Conservation (phyloP, 352 stramenopile species). For the Aphanomyces euteiches region DNA sequence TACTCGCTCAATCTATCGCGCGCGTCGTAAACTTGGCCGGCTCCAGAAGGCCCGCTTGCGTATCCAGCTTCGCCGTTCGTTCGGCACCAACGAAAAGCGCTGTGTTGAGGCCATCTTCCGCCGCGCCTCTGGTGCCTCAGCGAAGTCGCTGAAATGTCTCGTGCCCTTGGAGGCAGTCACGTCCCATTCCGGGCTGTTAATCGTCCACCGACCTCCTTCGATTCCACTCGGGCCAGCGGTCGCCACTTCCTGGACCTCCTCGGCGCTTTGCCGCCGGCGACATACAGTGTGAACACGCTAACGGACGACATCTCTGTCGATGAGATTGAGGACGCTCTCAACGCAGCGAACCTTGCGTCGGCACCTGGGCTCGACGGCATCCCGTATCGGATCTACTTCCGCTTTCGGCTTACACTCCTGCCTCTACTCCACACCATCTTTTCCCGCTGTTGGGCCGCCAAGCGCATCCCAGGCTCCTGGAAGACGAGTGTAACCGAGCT, state of each 20-base stretch:
- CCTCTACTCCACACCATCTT: conserved; percentile 24
- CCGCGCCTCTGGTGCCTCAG: background rate
- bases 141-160: background rate
- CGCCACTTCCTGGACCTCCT: background rate
- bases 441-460: conserved; percentile 31
- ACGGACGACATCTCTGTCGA: conserved; percentile 18
- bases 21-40: background rate
- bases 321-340: conserved; percentile 36
- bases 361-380: conserved; percentile 34
- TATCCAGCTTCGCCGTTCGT: background rate
- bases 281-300: background rate
- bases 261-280: background rate
- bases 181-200: background rate
- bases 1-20: background rate
- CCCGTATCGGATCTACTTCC: conserved; percentile 33
- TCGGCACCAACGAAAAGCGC: background rate
- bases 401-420: conserved; percentile 28
- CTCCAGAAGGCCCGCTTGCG: background rate
- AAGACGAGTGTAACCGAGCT: conserved; percentile 33
- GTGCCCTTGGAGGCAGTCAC: background rate
- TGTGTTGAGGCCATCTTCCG: background rate
- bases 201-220: background rate
- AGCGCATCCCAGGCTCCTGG: conserved; percentile 29
- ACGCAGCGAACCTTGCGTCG: background rate
- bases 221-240: background rate